A percentile compares a stretch with the other conserved stretches of the same genome.
Evolutionary conservation across 2,329 filamentous ascomycete genomes (phyloP).

Genomic region (Pseudonectria foliicola): DNA sequence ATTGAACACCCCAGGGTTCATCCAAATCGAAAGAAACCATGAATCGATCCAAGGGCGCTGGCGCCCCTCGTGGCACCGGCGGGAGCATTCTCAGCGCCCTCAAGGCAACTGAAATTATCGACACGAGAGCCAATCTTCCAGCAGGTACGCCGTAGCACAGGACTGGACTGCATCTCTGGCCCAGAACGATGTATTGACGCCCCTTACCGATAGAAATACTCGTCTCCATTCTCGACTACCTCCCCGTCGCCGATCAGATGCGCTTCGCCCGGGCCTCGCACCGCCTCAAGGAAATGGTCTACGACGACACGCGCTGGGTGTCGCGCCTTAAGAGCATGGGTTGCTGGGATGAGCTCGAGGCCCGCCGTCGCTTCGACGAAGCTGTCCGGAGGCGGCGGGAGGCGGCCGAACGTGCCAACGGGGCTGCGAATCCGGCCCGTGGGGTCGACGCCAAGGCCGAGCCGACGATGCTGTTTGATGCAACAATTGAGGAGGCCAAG

Average conservation of each 20-base stretch:
- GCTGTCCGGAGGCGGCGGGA: slow-evolving; percentile 55
- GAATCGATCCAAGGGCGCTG: slow-evolving; percentile 37
- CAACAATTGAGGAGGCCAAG: slow-evolving; percentile 57
- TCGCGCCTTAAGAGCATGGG: slow-evolving; percentile 78
- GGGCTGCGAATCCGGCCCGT: slow-evolving; percentile 12
- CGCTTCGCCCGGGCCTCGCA: slow-evolving; percentile 77
- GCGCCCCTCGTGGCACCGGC: slow-evolving; percentile 28
- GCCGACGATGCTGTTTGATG: slow-evolving; percentile 63
- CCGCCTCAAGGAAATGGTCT: slow-evolving; percentile 94
- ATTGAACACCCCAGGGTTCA: too few relatives aligned
- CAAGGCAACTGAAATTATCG: slow-evolving; percentile 72
- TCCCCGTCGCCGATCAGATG: slow-evolving; percentile 78
- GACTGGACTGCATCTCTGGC: not conserved
- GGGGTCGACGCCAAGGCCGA: slow-evolving; percentile 12
- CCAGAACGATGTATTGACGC: slow-evolving; percentile 4
- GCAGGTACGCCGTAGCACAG: slow-evolving; percentile 53
- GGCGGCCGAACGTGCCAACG: slow-evolving; percentile 28
- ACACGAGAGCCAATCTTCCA: slow-evolving; percentile 70
- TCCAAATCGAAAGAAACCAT: slow-evolving; percentile 20
- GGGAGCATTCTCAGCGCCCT: slow-evolving; percentile 65
- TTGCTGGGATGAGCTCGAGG: slow-evolving; percentile 86
- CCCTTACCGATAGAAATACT: slow-evolving; percentile 61
- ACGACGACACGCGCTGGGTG: slow-evolving; percentile 95
- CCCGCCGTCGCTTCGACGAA: slow-evolving; percentile 72
- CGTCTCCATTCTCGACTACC: slow-evolving; percentile 78